Percentiles rank a stretch among this genome's conserved stretches.
phyloP scores from a whole-genome alignment of 306 rosid genomes.

The Senna tora region DNA sequence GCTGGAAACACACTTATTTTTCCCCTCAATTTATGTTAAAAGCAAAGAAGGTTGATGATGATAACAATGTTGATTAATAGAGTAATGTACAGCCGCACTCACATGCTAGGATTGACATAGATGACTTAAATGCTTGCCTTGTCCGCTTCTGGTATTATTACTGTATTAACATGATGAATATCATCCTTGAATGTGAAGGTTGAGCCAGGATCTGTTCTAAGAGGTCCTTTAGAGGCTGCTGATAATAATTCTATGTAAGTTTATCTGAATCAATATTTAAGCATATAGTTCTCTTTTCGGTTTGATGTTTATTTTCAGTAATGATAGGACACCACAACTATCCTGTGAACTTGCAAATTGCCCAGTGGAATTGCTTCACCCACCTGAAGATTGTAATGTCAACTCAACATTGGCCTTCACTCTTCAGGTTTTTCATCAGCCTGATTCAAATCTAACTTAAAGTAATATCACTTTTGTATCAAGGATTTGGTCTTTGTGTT shows the following conservation, averaged over 20 bases:
- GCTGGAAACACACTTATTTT: neutral
- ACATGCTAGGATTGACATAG: constrained; percentile 13
- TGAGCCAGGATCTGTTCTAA: constrained; percentile 84
- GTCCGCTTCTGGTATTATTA: constrained; percentile 20
- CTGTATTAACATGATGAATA: constrained; percentile 38
- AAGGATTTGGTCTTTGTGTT: neutral
- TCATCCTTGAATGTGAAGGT: constrained; percentile 64
- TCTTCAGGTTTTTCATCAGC: constrained; percentile 77
- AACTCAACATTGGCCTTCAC: constrained; percentile 94
- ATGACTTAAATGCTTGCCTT: constrained; percentile 11
- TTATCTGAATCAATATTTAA: constrained; percentile 23
- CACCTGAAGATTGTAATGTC: constrained; percentile 96
- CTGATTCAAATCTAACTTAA: constrained; percentile 43
- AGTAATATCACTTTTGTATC: constrained; percentile 37
- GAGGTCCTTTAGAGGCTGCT: constrained; percentile 75
- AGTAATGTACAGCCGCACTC: constrained; percentile 6
- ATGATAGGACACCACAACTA: constrained; percentile 66
- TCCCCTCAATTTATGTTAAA: neutral
- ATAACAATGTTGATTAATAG: constrained; percentile 1
- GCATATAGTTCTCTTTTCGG: constrained; percentile 2
- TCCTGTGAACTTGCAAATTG: constrained; percentile 79
- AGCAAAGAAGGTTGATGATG: constrained; percentile 28
- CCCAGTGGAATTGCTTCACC: constrained; percentile 86
- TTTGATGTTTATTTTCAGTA: constrained; percentile 25
- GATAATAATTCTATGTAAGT: constrained; percentile 57